Conservation (phyloP, 495 filamentous ascomycete species). For the Tuber borchii region DNA sequence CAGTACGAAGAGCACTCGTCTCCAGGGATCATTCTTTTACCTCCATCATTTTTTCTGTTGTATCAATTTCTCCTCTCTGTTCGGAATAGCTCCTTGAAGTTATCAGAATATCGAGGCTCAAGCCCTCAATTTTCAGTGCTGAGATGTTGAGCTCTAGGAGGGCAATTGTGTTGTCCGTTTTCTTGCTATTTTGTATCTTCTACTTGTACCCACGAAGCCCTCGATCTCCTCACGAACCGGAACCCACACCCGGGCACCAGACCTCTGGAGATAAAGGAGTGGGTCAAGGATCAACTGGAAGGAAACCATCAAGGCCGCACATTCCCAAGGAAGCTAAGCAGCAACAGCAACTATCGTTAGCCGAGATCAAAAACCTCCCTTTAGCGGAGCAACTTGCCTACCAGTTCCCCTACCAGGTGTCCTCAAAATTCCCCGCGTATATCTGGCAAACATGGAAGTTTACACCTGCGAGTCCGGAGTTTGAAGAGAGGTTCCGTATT, state of each 20-base stretch:
- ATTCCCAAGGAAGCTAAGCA: conserved; percentile 20
- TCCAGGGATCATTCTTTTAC: conserved; percentile 1
- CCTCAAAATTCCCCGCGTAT: conserved; percentile 85
- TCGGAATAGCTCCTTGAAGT: not conserved
- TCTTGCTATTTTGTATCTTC: conserved; percentile 34
- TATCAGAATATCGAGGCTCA: not conserved
- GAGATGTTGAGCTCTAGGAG: conserved; percentile 46
- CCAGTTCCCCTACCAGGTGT: conserved; percentile 86
- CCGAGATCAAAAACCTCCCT: conserved; percentile 41
- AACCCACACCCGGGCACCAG: conserved; percentile 19
- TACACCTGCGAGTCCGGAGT: conserved; percentile 71
- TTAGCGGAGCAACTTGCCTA: conserved; percentile 80
- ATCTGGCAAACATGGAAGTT: conserved; percentile 99
- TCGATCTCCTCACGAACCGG: conserved; percentile 8
- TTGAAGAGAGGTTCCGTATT: conserved; percentile 64
- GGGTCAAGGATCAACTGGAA: not conserved
- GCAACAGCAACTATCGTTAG: conserved; percentile 33
- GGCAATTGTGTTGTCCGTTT: conserved; percentile 26
- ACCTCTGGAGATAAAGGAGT: not conserved
- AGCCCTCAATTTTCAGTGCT: not conserved
- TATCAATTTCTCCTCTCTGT: not conserved
- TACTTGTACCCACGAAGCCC: conserved; percentile 29
- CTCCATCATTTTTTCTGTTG: not conserved
- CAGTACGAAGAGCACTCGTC: conserved; percentile 1
- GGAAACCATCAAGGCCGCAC: conserved; percentile 7